Conservation (phyloP, 2,329 filamentous ascomycete genomes). For the Dothiorella sarmentorum region DNA sequence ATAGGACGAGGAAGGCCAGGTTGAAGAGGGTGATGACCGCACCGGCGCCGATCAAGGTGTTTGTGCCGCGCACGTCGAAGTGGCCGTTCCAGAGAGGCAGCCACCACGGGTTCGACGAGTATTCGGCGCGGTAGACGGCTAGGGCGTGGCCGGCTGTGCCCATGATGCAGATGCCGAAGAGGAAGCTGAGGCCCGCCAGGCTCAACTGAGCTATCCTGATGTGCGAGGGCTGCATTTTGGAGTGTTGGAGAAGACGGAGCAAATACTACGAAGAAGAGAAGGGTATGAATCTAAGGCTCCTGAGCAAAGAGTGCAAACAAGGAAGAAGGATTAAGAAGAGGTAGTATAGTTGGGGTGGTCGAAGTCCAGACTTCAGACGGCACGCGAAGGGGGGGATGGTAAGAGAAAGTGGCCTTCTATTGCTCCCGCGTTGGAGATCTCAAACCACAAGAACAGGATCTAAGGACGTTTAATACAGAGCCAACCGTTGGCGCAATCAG, state of each 20-base stretch:
- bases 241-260: slow-evolving; percentile 6
- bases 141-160: slow-evolving; percentile 44
- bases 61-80: slow-evolving; percentile 45
- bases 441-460: background rate
- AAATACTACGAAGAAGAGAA: background rate
- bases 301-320: background rate
- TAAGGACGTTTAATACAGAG: background rate
- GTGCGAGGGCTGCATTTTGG: slow-evolving; percentile 38
- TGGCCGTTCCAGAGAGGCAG: slow-evolving; percentile 48
- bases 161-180: slow-evolving; percentile 36
- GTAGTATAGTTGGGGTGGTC: background rate
- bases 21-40: slow-evolving; percentile 40
- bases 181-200: slow-evolving; percentile 37
- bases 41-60: slow-evolving; percentile 39
- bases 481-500: background rate
- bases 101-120: slow-evolving; percentile 46
- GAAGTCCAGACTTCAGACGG: slow-evolving; percentile 12
- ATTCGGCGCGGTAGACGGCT: slow-evolving; percentile 42
- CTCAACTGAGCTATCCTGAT: slow-evolving; percentile 34
- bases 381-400: background rate
- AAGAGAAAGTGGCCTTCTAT: background rate
- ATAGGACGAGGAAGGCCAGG: slow-evolving; percentile 31
- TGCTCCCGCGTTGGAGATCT: background rate
- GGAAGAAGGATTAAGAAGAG: background rate
- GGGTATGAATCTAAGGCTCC: background rate